A percentile compares a stretch with the other conserved stretches of the same genome.
Conservation (phyloP, 2,329 filamentous ascomycete species). For the Colletotrichum ledebouriae region DNA sequence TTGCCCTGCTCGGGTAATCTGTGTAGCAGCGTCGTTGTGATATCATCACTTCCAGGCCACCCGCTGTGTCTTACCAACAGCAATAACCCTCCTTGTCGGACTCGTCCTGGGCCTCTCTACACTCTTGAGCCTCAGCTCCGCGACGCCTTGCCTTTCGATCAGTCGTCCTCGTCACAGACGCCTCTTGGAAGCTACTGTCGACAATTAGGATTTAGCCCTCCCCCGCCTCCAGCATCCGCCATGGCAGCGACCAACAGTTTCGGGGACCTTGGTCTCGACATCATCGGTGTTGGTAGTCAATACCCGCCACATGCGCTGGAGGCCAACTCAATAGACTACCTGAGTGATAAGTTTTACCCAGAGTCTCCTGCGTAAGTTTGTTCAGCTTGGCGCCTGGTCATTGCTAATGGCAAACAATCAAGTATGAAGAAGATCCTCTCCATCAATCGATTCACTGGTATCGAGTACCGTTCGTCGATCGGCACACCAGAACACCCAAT, state of each 20-base stretch:
- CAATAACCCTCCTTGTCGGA: background rate
- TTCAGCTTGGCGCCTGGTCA: constrained; percentile 63
- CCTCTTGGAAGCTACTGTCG: constrained; percentile 1
- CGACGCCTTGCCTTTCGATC: constrained; percentile 3
- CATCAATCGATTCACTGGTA: constrained; percentile 75
- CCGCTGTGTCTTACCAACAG: constrained; percentile 16
- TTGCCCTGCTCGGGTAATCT: constrained; percentile 12
- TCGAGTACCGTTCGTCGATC: constrained; percentile 73
- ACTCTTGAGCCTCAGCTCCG: constrained; percentile 4
- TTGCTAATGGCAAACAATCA: constrained; percentile 12
- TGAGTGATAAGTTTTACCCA: constrained; percentile 70
- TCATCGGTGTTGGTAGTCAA: constrained; percentile 70
- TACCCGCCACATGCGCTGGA: constrained; percentile 71
- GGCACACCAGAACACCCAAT: constrained; percentile 71
- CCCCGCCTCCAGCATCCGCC: constrained; percentile 27
- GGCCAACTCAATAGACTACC: constrained; percentile 62
- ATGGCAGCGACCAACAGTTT: constrained; percentile 60
- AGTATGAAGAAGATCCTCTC: constrained; percentile 74
- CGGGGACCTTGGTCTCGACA: constrained; percentile 69
- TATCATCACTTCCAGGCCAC: constrained; percentile 33
- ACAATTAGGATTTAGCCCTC: constrained; percentile 31
- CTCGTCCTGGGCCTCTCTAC: background rate
- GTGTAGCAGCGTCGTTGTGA: constrained; percentile 25
- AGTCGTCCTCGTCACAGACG: background rate
- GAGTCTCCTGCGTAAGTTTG: constrained; percentile 71